Evolutionary conservation across 331 rosid genomes (phyloP).

Genomic region (Prunus yedoensis): DNA sequence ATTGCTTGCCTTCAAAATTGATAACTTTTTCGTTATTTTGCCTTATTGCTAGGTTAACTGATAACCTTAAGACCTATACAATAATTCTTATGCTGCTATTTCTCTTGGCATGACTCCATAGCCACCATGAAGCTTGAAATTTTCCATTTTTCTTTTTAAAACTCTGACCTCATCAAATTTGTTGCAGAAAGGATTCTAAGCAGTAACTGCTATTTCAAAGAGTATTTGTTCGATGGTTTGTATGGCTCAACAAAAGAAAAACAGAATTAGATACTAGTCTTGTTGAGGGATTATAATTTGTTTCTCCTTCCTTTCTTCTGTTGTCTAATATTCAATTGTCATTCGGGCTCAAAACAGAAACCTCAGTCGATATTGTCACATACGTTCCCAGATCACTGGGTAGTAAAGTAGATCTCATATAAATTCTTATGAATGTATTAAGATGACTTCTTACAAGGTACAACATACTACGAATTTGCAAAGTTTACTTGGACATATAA

Average conservation of each 20-base stretch:
- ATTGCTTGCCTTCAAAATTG: background rate
- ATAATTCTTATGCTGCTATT: background rate
- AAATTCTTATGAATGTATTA: background rate
- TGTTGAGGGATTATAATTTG: constrained; percentile 6
- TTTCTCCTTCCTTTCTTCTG: background rate
- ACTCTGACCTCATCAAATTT: background rate
- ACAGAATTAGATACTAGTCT: background rate
- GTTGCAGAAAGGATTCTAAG: background rate
- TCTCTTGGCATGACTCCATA: background rate
- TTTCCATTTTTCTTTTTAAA: too few species aligned
- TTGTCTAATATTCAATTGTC: background rate
- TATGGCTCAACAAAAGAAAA: background rate
- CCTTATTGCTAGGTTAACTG: background rate
- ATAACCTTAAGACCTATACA: background rate
- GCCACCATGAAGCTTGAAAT: background rate
- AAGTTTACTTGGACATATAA: background rate
- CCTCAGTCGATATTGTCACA: background rate
- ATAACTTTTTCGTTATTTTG: background rate
- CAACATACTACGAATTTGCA: background rate
- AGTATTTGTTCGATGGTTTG: background rate
- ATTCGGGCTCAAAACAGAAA: constrained; percentile 2
- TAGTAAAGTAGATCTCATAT: background rate
- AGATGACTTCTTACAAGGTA: background rate
- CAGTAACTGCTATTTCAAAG: background rate
- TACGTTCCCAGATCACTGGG: background rate